Conservation (phyloP, 805 yeast genomes). For the Starmerella bombi region DNA sequence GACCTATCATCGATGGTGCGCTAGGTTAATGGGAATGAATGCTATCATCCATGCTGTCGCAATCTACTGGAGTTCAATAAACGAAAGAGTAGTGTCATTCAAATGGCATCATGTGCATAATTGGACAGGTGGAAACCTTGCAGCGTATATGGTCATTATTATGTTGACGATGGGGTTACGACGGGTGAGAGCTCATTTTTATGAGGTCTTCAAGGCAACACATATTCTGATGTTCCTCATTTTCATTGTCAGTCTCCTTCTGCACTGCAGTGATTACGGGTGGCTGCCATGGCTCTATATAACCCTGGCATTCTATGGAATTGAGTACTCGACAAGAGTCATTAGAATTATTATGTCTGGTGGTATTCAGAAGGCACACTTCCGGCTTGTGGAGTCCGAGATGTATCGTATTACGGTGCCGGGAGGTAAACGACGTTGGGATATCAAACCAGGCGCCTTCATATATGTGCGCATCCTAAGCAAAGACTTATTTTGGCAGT, state of each 20-base stretch:
- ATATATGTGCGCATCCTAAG: slow-evolving; percentile 44
- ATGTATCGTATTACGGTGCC: slow-evolving; percentile 27
- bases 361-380: slow-evolving; percentile 24
- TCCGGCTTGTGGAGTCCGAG: slow-evolving; percentile 24
- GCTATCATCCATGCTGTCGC: slow-evolving; percentile 36
- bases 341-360: slow-evolving; percentile 48
- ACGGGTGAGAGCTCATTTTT: slow-evolving; percentile 37
- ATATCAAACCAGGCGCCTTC: slow-evolving; percentile 43
- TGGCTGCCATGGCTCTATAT: slow-evolving; percentile 43
- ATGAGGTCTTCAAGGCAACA: slow-evolving; percentile 43
- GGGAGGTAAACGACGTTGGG: slow-evolving; percentile 35
- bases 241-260: slow-evolving; percentile 27
- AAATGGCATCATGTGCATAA: slow-evolving; percentile 25
- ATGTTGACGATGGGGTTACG: slow-evolving; percentile 37
- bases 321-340: slow-evolving; percentile 48
- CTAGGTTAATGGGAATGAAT: slow-evolving; percentile 33
- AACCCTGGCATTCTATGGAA: slow-evolving; percentile 50
- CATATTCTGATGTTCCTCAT: slow-evolving; percentile 30
- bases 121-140: slow-evolving; percentile 34
- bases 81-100: slow-evolving; percentile 19
- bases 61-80: slow-evolving; percentile 22
- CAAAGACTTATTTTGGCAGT: slow-evolving; percentile 47
- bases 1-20: slow-evolving; percentile 45
- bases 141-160: slow-evolving; percentile 32
- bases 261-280: slow-evolving; percentile 50